Percentiles rank a stretch among this genome's conserved stretches.
phyloP scores from a whole-genome alignment of 148 eudicot species.

The Arbutus unedo region DNA sequence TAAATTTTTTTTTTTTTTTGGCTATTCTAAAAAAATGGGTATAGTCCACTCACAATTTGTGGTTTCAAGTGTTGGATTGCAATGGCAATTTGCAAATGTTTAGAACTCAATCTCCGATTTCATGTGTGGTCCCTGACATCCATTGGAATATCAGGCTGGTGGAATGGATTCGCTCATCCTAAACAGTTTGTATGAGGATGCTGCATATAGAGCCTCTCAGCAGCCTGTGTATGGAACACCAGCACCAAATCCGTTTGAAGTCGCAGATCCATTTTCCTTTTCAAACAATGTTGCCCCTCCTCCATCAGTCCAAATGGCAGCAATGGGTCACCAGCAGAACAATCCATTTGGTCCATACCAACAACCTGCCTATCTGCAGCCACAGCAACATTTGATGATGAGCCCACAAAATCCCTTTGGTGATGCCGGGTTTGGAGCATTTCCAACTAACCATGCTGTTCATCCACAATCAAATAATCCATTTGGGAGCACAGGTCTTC shows the following conservation, averaged over 20 bases:
- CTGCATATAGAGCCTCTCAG: slow-evolving; percentile 72
- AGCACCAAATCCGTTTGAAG: slow-evolving; percentile 89
- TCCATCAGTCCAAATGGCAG: slow-evolving; percentile 64
- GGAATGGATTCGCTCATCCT: slow-evolving; percentile 90
- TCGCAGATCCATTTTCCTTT: slow-evolving; percentile 71
- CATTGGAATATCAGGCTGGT: slow-evolving; percentile 58
- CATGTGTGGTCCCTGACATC: background rate
- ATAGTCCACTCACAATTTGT: background rate
- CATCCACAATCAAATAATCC: slow-evolving; percentile 46
- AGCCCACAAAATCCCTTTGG: slow-evolving; percentile 48
- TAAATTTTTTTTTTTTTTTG: background rate
- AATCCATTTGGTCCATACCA: slow-evolving; percentile 73
- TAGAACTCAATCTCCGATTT: background rate
- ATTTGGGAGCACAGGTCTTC: slow-evolving; percentile 47
- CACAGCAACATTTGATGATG: slow-evolving; percentile 40
- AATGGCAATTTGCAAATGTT: background rate
- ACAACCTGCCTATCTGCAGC: slow-evolving; percentile 52
- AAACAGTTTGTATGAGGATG: slow-evolving; percentile 80
- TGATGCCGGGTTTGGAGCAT: slow-evolving; percentile 45
- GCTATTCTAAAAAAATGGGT: background rate
- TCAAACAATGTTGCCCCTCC: slow-evolving; percentile 56
- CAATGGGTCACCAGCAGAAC: slow-evolving; percentile 45
- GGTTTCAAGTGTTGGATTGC: background rate
- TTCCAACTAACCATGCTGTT: slow-evolving; percentile 33
- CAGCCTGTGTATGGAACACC: slow-evolving; percentile 75